Evolutionary conservation across 2,329 filamentous ascomycete genomes (phyloP).

Genomic region (Talaromyces piceae): DNA sequence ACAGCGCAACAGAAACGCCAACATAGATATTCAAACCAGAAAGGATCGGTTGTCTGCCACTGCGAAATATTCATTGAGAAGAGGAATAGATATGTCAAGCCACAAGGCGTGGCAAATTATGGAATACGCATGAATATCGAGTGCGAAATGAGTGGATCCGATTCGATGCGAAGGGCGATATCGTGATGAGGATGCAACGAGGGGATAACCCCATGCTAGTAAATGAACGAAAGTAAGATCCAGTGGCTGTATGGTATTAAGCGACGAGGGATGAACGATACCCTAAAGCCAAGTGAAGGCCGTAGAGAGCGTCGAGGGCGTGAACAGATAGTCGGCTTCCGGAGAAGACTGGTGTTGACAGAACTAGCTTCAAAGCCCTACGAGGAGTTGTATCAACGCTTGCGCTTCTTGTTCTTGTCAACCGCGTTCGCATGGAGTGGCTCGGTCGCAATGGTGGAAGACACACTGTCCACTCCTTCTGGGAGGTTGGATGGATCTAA

Average conservation of each 20-base stretch:
- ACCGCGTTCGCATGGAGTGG: conserved; percentile 26
- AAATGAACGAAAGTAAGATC: background rate
- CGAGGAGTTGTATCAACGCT: conserved; percentile 41
- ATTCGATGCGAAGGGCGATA: conserved; percentile 2
- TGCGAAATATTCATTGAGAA: conserved; percentile 11
- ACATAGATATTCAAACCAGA: conserved; percentile 13
- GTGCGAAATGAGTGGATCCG: conserved; percentile 6
- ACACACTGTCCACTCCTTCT: conserved; percentile 40
- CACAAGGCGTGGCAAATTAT: background rate
- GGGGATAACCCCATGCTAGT: background rate
- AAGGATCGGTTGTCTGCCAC: conserved; percentile 4
- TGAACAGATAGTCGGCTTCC: background rate
- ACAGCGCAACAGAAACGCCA: conserved; percentile 14
- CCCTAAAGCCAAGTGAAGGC: background rate
- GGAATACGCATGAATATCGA: background rate
- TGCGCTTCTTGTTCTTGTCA: conserved; percentile 64
- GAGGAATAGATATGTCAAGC: conserved; percentile 5
- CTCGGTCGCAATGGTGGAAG: conserved; percentile 23
- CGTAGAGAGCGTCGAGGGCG: background rate
- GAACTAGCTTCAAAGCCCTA: background rate
- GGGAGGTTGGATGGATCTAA: conserved; percentile 42
- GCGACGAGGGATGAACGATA: background rate
- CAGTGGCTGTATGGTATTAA: too few species aligned
- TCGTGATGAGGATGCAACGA: background rate
- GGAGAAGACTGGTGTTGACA: background rate